Evolutionary conservation across 2,329 filamentous ascomycete species (phyloP), one percentile per base, ranked within the genome.

Genomic region (Truncatella angustata): DNA sequence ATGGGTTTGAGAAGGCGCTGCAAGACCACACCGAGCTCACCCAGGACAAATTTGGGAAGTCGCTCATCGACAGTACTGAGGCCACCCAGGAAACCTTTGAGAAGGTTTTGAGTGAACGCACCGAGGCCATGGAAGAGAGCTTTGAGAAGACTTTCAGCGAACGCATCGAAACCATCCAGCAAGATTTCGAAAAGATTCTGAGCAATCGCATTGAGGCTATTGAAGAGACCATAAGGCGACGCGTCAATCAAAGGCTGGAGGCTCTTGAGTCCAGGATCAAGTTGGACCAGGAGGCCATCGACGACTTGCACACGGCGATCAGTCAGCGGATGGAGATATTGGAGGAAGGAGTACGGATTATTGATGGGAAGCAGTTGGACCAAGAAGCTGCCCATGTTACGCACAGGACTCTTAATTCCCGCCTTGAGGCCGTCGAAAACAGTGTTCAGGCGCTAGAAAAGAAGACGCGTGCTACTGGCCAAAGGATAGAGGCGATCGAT

Each of bases 311-410:
- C 48, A 39, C 55, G 5, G 54, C 55, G 5, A 49, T 63, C 12
- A 54, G 54, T 21, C 54, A 59, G 51, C 60, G 61, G 23, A 56
- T 63, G 50, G 60, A 61, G 37, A 51, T 53, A 10, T 59, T 64
- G 7, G 61, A 64, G 48, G 57, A 58, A 11, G 61, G 55, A 30
- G 58, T 64, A 23, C 52, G 49, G 45, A 57, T 57, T 10, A 57
- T 64, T 21, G 61, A 64, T 50, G 36, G 58, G 45, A 63, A 61
- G 52, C 60, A 64, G 30, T 58, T 63, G 10, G 61, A 63, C n/a
- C 58, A 62, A 50, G 61, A 63, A 49, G 61, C 61, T 12, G 56
- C 56, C 34, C 52, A 52, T 28, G 58, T 63, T 21, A 56, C 55
- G 9, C 56, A 62, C 48, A 47, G 57, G 28, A 53, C 51, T 1